phyloP scores from a whole-genome alignment of 768 basidiomycete species.

The Russula emetica region DNA sequence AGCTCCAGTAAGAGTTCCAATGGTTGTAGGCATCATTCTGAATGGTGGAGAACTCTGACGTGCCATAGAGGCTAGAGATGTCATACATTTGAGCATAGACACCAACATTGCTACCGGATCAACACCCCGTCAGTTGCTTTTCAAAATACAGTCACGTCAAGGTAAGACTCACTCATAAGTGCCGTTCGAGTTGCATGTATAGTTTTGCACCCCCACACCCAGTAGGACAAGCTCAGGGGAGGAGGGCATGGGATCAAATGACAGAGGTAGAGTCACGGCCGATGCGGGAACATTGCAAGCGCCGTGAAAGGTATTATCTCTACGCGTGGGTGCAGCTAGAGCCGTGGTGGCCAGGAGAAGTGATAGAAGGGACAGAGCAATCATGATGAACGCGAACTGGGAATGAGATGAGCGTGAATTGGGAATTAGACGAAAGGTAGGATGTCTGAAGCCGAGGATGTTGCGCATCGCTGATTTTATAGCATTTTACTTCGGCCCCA shows the following conservation, averaged over 20 bases:
- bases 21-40: neutral
- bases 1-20: neutral
- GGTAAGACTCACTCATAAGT: slow-evolving; percentile 10
- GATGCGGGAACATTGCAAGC: neutral
- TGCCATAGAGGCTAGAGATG: slow-evolving; percentile 12
- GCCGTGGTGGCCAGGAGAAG: neutral
- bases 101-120: slow-evolving; percentile 14
- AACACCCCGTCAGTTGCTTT: neutral
- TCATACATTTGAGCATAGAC: slow-evolving; percentile 21
- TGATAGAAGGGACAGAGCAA: neutral
- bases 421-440: neutral
- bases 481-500: neutral
- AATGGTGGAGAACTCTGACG: slow-evolving; percentile 1
- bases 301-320: neutral
- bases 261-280: neutral
- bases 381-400: neutral
- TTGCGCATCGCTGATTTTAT: neutral
- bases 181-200: slow-evolving; percentile 2
- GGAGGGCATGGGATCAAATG: neutral
- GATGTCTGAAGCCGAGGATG: too few species aligned
- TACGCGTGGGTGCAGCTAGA: slow-evolving; percentile 5
- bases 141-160: neutral
- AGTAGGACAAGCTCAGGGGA: neutral
- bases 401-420: too few species aligned
- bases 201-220: slow-evolving; percentile 14